Conservation (phyloP, 2,329 filamentous ascomycete species). For the Pseudogymnoascus sp. region DNA sequence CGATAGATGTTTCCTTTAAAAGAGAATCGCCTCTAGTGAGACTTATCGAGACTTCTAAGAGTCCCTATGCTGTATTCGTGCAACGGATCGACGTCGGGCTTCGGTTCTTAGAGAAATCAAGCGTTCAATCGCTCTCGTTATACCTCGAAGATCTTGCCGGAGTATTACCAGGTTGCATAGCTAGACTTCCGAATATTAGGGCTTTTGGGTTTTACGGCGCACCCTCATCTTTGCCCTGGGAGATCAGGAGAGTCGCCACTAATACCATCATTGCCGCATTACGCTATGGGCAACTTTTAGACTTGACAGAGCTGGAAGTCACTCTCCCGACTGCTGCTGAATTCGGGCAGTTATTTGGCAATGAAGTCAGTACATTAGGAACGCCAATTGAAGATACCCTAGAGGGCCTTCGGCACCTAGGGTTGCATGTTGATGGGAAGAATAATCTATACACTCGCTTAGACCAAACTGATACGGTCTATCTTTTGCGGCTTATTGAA, state of each 20-base stretch:
- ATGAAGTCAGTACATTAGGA: not conserved
- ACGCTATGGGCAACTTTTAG: not conserved
- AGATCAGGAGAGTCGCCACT: not conserved
- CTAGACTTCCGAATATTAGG: not conserved
- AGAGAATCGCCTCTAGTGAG: not conserved
- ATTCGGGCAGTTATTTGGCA: not conserved
- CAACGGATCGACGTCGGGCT: not conserved
- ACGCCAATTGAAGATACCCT: not conserved
- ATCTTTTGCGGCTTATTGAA: not conserved
- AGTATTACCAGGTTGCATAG: not conserved
- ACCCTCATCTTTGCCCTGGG: not conserved
- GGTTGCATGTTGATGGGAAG: not conserved
- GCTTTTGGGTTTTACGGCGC: not conserved
- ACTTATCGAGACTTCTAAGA: not conserved
- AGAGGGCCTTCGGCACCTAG: not conserved
- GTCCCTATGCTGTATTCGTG: not conserved
- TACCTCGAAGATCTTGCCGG: not conserved
- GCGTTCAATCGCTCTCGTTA: not conserved
- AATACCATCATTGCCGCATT: not conserved
- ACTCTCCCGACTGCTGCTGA: not conserved
- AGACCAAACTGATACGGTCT: not conserved
- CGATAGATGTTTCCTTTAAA: not conserved
- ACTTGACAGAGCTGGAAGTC: not conserved
- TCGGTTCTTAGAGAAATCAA: not conserved
- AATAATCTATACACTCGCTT: not conserved